Evolutionary conservation across 208 protist species (phyloP), one percentile per base, ranked within the genome.

Genomic region (Naegleria fowleri): DNA sequence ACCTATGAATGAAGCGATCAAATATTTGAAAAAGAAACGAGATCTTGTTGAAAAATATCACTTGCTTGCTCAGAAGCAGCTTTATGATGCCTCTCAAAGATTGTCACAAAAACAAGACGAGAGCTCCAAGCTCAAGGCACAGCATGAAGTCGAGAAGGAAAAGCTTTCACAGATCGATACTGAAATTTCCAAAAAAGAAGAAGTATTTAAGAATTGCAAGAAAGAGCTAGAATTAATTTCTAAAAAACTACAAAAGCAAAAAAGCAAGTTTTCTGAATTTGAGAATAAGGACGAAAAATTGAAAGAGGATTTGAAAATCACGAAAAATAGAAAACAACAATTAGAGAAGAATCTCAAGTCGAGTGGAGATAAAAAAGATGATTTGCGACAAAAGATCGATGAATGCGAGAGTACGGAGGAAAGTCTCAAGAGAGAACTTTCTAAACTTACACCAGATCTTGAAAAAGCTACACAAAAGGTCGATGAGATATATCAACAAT

Each of bases 11-110:
- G 97, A 98, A 58, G 97, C 98, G 15, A 93, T 98, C 85, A 96
- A 94, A 58, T 99, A 98, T 91, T 93, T 99, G 5, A 95, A 92
- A 19, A 97, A 98, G 87, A 97, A 98, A 92, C 96, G 97, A 84
- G 95, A 99, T 48, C 93, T 98, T 3, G 93, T 98, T 79, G 95
- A 97, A 85, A 96, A 95, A 38, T 94, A 98, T 33, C 96, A 97
- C 59, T 94, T 96, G 33, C 94, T 98, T 90, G 98, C 95, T 86
- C 98, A 99, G 92, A 92, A 98, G 36, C 93, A 95, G 51, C 95
- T 96, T 94, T 92, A 92, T 40, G 91, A 95, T 79, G 94, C 96
- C 29, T 94, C 97, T 58, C 94, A 96, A 40, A 92, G 58, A 59
- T 29, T 92, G 0, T 3, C 55, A 36, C 7, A 55, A n/a, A 39